A percentile compares a stretch with the other conserved stretches of the same genome.
Conservation (phyloP, 371 early-diverging fungal genomes). For the Coemansia sp. region DNA sequence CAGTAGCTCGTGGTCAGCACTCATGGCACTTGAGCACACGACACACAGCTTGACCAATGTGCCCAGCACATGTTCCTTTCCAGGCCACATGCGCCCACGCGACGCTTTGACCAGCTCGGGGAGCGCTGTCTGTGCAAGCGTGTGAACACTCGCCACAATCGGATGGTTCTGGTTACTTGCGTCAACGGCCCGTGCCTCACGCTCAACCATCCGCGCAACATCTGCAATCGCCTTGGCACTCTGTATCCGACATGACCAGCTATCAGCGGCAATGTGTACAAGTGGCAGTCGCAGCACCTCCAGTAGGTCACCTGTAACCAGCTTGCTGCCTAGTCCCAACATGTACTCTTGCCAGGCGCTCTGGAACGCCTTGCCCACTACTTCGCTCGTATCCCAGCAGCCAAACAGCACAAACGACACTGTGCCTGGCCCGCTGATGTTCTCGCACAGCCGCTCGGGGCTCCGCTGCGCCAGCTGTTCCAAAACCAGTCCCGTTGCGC, state of each 20-base stretch:
- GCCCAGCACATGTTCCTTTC: conserved; percentile 80
- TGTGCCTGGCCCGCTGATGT: conserved; percentile 59
- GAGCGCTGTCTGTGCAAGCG: conserved; percentile 57
- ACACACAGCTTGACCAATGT: conserved; percentile 63
- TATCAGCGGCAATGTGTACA: conserved; percentile 18
- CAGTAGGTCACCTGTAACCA: conserved; percentile 6
- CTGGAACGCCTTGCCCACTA: conserved; percentile 64
- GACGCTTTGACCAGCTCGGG: conserved; percentile 66
- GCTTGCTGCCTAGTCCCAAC: conserved; percentile 53
- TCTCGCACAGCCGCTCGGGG: conserved; percentile 68
- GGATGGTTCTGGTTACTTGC: conserved; percentile 45
- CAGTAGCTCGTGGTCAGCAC: conserved; percentile 45
- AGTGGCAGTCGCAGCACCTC: conserved; percentile 28
- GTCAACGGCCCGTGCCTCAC: conserved; percentile 61
- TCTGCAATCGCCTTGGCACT: conserved; percentile 26
- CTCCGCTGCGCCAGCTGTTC: conserved; percentile 68
- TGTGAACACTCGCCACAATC: not conserved
- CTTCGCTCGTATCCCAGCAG: conserved; percentile 65
- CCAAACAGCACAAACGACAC: conserved; percentile 79
- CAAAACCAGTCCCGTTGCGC: conserved; percentile 67
- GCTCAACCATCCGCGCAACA: conserved; percentile 48
- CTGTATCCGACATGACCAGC: conserved; percentile 27
- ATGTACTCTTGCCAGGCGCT: conserved; percentile 84
- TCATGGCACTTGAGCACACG: conserved; percentile 40
- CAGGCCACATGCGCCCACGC: conserved; percentile 81